Conservation (phyloP, 169 alveolate genomes). For the Plasmodium vinckei region DNA sequence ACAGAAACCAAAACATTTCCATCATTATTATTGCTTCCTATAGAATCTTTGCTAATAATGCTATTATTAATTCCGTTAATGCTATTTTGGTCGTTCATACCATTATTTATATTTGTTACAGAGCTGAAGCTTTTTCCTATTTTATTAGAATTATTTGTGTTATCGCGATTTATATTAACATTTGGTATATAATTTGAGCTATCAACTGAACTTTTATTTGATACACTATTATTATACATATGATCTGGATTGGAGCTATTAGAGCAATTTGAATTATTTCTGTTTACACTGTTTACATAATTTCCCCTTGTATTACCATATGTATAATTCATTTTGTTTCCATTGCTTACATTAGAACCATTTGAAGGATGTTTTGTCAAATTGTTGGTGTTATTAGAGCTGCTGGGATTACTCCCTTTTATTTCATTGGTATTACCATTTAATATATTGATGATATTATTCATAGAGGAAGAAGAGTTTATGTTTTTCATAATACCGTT, state of each 20-base stretch:
- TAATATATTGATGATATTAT: background rate
- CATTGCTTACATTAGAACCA: too few relatives aligned
- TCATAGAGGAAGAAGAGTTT: background rate
- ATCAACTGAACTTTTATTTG: slow-evolving; percentile 7
- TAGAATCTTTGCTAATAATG: background rate
- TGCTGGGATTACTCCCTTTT: too few relatives aligned
- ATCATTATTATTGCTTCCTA: slow-evolving; percentile 1
- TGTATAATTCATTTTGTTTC: background rate
- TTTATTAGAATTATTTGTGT: slow-evolving; percentile 26
- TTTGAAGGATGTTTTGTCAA: background rate
- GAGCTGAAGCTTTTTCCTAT: slow-evolving; percentile 7
- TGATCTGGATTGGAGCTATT: background rate
- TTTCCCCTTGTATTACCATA: background rate
- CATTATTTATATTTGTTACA: slow-evolving; percentile 10
- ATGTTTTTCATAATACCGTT: slow-evolving; percentile 8
- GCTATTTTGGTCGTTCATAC: background rate
- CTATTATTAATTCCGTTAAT: background rate
- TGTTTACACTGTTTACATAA: slow-evolving; percentile 5
- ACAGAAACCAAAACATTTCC: background rate
- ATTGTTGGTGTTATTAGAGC: background rate
- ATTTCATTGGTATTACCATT: background rate
- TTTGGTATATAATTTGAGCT: background rate
- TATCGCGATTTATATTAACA: slow-evolving; percentile 1
- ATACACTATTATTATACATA: slow-evolving; percentile 1
- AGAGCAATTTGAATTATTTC: background rate